A percentile compares a stretch with the other conserved stretches of the same genome.
Conservation (phyloP, 106 monocot species). For the Dioscorea dumetorum region DNA sequence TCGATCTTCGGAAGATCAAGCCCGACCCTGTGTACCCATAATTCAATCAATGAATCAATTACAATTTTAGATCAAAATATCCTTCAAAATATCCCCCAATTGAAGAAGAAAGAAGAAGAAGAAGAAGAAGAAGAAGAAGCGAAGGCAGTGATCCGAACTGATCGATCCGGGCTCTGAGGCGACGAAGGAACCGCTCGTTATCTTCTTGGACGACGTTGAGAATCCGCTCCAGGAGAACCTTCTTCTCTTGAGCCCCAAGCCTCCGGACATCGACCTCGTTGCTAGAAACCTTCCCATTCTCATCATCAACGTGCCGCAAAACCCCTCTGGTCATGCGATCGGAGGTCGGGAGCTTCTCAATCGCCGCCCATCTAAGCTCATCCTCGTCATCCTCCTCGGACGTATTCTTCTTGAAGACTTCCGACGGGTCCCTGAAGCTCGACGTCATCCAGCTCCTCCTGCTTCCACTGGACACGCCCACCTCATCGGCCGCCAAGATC, state of each 20-base stretch:
- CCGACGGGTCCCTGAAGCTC: slow-evolving; percentile 1
- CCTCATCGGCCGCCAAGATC: slow-evolving; percentile 2
- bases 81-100: too few species aligned
- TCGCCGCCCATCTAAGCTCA: slow-evolving; percentile 23
- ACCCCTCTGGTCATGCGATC: slow-evolving; percentile 27
- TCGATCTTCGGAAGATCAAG: slow-evolving; percentile 76
- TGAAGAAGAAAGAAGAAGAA: neutral
- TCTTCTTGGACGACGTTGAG: slow-evolving; percentile 14
- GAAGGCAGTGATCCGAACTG: neutral
- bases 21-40: slow-evolving; percentile 51
- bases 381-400: slow-evolving; percentile 28
- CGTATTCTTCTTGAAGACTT: neutral
- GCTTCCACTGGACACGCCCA: neutral
- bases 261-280: slow-evolving; percentile 3
- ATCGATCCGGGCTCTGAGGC: slow-evolving; percentile 5
- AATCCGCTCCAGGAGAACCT: slow-evolving; percentile 8
- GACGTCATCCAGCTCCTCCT: slow-evolving; percentile 1
- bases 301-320: neutral
- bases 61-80: neutral
- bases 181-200: slow-evolving; percentile 11
- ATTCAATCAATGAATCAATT: neutral
- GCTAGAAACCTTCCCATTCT: neutral
- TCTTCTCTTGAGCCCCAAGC: neutral
- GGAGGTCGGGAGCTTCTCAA: slow-evolving; percentile 33
- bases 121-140: neutral